phyloP scores from a whole-genome alignment of 2,329 filamentous ascomycete genomes.

The Cladophialophora yegresii region DNA sequence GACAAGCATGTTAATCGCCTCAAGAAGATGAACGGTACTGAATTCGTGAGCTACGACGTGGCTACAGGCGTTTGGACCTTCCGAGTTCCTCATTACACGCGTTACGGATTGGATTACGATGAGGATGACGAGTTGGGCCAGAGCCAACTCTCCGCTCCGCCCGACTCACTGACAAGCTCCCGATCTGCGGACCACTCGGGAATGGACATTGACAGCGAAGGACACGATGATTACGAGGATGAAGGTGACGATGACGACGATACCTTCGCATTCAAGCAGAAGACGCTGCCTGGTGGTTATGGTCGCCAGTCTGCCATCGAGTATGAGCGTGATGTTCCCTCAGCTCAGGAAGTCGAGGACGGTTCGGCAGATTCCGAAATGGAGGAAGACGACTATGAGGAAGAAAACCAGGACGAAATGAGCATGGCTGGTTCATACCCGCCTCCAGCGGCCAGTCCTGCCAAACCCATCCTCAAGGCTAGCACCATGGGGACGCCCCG shows the following conservation, averaged over 20 bases:
- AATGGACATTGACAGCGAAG: constrained; percentile 38
- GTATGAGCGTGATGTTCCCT: constrained; percentile 59
- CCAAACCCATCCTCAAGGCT: constrained; percentile 31
- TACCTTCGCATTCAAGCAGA: constrained; percentile 59
- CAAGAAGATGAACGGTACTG: constrained; percentile 74
- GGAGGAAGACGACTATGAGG: constrained; percentile 64
- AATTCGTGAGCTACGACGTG: constrained; percentile 76
- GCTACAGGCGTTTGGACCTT: constrained; percentile 88
- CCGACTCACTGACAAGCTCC: constrained; percentile 46
- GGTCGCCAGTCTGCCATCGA: constrained; percentile 62
- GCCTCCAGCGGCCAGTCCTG: constrained; percentile 52
- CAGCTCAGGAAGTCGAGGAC: constrained; percentile 84
- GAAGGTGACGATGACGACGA: constrained; percentile 58
- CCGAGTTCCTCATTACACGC: constrained; percentile 93
- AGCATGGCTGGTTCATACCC: constrained; percentile 79
- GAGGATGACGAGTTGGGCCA: constrained; percentile 60
- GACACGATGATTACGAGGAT: constrained; percentile 37
- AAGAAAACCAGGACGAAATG: constrained; percentile 64
- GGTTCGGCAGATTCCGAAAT: constrained; percentile 67
- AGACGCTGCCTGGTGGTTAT: constrained; percentile 76
- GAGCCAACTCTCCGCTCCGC: constrained; percentile 55
- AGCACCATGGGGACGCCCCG: constrained; percentile 51
- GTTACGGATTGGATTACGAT: constrained; percentile 84
- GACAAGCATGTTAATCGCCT: constrained; percentile 82
- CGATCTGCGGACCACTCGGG: constrained; percentile 27